Evolutionary conservation across 2,329 filamentous ascomycete species (phyloP), one percentile per base, ranked within the genome.

Genomic region (Zymoseptoria tritici): DNA sequence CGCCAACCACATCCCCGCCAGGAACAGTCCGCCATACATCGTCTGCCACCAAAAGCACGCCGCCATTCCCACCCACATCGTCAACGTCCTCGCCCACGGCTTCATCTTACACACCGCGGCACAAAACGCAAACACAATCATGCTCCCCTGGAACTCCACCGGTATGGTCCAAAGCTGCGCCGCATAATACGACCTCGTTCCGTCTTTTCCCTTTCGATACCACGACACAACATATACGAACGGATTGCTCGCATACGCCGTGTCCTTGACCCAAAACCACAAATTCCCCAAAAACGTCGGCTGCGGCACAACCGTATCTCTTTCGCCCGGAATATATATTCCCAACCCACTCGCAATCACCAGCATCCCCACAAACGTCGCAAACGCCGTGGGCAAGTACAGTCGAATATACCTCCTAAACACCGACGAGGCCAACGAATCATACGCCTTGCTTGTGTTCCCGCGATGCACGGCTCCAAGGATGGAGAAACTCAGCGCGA

Each of bases 401-500:
- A 46, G 13, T 16, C 36, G 36, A n/a, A 46, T 46, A 9, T 46
- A 46, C 36, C 36, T 4, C 4, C 36, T 4, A 46, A 46, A 46
- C 13, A 46, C 16, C 36, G 36, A 46, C 36, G 36, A 46, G 16
- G 36, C 36, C 36, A 46, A 46, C 16, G 36, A 46, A n/a, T 46
- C 36, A n/a, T 46, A 46, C 36, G 36, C 36, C 13, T 46, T 46
- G 36, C 2, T n/a, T 7, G 36, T 46, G 2, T 46, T 46, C 36
- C 36, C 26, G 9, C 50, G 29, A 26, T 54, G 56, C 53, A 56
- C 54, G 7, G 62, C 20, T 9, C 53, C 57, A 8, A 63, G 55
- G 7, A 63, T 59, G 57, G 54, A 55, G 46, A 60, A 60, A 52
- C 62, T 63, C 13, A 62, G 36, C 2, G 59, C 62, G 16, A 62